These are phyloP conservation scores for Berkeleyomyces basicola DNA, from an alignment of 2,329 filamentous ascomycete species.

Conservation along the genomic window DNA sequence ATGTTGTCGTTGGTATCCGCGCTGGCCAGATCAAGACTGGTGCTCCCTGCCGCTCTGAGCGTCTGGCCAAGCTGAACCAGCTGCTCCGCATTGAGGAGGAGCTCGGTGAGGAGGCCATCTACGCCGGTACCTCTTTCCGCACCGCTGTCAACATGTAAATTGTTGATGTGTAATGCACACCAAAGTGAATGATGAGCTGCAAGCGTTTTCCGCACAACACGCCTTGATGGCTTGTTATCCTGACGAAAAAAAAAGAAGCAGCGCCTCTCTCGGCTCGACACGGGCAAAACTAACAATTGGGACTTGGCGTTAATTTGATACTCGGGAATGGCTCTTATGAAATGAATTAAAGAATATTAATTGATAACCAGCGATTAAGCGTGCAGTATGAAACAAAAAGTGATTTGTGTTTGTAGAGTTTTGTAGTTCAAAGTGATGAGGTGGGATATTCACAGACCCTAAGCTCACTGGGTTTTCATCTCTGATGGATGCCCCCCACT, in stretches of 20 bases:
- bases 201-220: constrained; percentile 12
- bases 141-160: constrained; percentile 71
- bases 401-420: neutral
- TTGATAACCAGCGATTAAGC: constrained; percentile 12
- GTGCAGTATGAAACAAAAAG: constrained; percentile 7
- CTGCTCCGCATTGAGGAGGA: constrained; percentile 99
- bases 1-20: constrained; percentile 93
- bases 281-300: constrained; percentile 2
- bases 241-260: constrained; percentile 6
- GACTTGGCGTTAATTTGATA: constrained; percentile 4
- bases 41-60: constrained; percentile 90
- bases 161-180: constrained; percentile 8
- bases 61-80: constrained; percentile 99
- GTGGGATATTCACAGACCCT: neutral
- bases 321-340: constrained; percentile 11
- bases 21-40: constrained; percentile 98
- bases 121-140: constrained; percentile 86
- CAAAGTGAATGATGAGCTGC: constrained; percentile 11
- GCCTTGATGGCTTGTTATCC: constrained; percentile 10
- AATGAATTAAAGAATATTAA: constrained; percentile 8
- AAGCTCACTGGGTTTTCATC: neutral
- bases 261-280: constrained; percentile 3
- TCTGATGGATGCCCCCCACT: neutral
- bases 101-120: constrained; percentile 80
- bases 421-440: too few species aligned